A percentile compares a stretch with the other conserved stretches of the same genome.
Evolutionary conservation across 768 basidiomycete species (phyloP).

Genomic region (Naganishia randhawae): DNA sequence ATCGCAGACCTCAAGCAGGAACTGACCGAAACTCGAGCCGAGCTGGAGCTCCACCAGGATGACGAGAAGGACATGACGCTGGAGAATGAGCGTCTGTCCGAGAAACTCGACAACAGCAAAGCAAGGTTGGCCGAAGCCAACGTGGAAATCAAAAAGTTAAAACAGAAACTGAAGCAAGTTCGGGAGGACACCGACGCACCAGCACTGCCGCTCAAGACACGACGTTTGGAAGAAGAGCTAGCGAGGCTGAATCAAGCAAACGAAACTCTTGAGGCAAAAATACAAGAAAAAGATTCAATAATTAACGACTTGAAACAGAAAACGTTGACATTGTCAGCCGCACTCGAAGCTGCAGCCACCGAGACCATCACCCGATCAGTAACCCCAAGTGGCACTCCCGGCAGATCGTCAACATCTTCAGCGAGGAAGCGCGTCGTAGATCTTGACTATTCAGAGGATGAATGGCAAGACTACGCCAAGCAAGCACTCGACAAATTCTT

Average conservation of each 20-base stretch:
- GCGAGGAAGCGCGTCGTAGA: background rate
- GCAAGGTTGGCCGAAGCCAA: constrained; percentile 5
- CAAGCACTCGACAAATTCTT: background rate
- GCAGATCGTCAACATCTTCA: background rate
- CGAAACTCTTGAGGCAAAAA: background rate
- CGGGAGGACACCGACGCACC: too few relatives aligned
- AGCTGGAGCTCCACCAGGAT: background rate
- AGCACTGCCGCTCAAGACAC: background rate
- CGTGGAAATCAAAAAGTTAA: constrained; percentile 5
- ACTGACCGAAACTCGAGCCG: background rate
- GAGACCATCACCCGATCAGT: background rate
- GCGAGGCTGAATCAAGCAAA: background rate
- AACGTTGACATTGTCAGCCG: too few relatives aligned
- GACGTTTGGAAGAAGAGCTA: background rate
- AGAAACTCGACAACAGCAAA: background rate
- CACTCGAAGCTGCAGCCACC: too few relatives aligned
- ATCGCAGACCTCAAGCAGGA: background rate
- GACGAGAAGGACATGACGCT: background rate
- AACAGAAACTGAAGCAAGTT: background rate
- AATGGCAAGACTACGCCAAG: background rate
- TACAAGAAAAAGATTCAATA: too few relatives aligned
- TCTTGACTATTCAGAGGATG: background rate
- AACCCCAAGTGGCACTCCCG: background rate
- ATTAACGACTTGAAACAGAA: background rate
- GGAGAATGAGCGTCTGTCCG: constrained; percentile 1